phyloP scores from a whole-genome alignment of 2,329 filamentous ascomycete species.

The Penicillium fuscoglaucum region DNA sequence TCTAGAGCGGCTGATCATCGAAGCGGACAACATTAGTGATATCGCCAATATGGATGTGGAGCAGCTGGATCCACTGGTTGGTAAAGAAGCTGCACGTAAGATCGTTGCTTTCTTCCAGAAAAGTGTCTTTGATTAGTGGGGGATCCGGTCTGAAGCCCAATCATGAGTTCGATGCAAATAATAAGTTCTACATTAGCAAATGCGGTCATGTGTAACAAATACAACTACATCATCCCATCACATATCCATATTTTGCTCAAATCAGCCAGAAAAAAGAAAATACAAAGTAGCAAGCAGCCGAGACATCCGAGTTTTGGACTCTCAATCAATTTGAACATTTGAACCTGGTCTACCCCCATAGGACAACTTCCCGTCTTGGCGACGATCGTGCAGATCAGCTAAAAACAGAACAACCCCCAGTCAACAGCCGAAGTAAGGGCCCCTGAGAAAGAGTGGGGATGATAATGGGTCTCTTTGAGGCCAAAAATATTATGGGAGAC shows the following conservation, averaged over 20 bases:
- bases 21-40: conserved; percentile 74
- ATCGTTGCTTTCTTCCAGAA: conserved; percentile 79
- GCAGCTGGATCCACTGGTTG: conserved; percentile 73
- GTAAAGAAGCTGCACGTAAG: conserved; percentile 72
- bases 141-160: not conserved
- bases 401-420: conserved; percentile 16
- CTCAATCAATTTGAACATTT: not conserved
- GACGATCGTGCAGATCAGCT: conserved; percentile 22
- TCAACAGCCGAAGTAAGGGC: conserved; percentile 19
- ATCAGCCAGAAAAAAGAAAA: not conserved
- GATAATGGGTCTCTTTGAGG: not conserved
- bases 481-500: conserved; percentile 1
- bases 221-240: not conserved
- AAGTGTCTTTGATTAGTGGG: conserved; percentile 54
- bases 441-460: conserved; percentile 25
- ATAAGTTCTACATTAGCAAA: not conserved
- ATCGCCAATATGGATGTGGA: conserved; percentile 80
- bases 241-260: not conserved
- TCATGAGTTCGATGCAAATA: not conserved
- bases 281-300: not conserved
- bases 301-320: conserved; percentile 5
- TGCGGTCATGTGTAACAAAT: not conserved
- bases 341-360: conserved; percentile 3
- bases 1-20: conserved; percentile 68
- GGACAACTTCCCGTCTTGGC: conserved; percentile 18